Evolutionary conservation across 768 basidiomycete species (phyloP), one percentile per base, ranked within the genome.

Genomic region (Auricularia heimuer): DNA sequence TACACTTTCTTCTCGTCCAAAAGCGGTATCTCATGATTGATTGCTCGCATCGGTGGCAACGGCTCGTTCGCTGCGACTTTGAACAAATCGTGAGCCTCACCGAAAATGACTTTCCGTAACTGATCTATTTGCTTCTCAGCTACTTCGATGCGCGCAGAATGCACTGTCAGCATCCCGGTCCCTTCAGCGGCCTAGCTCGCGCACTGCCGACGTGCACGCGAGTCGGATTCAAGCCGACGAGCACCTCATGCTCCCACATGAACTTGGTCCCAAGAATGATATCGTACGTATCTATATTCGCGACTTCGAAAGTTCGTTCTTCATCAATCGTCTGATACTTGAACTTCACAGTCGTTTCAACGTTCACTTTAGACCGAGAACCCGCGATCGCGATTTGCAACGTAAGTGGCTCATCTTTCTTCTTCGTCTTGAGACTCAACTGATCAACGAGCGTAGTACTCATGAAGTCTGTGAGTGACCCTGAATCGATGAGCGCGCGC

Each of bases 11-110:
- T 24, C 3, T 76, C 70, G 54, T 80, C 76, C 4, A 78, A 74
- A 0, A 82, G 64, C 0, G 75, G 77, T 1, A 82, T 80, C 0
- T 68, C 65, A 62, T 80, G 78, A 65, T 82, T 81, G 2, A 82
- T 76, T 0, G 65, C 77, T 1, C 76, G 36, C 3, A 79, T 61
- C 0, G 78, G 79, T 0, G 81, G 80, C n/a, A 78, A 51, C 29
- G 67, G 62, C 8, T 64, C 36, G 42, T 33, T 67, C 69, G 3
- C 68, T 64, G 0, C 71, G 72, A 0, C 65, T 63, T 24, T 60
- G 39, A 54, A 60, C 6, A 58, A 12, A 58, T 54, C 54, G 24
- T 24, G 24, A 24, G 24, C 24, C 24, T 24, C 24, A 24, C 24
- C 24, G 24, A 24, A 24, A 24, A 24, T 24, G 24, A 24, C 24